Conservation (phyloP, 768 basidiomycete genomes). For the Pilatotrama ljubarskyi region DNA sequence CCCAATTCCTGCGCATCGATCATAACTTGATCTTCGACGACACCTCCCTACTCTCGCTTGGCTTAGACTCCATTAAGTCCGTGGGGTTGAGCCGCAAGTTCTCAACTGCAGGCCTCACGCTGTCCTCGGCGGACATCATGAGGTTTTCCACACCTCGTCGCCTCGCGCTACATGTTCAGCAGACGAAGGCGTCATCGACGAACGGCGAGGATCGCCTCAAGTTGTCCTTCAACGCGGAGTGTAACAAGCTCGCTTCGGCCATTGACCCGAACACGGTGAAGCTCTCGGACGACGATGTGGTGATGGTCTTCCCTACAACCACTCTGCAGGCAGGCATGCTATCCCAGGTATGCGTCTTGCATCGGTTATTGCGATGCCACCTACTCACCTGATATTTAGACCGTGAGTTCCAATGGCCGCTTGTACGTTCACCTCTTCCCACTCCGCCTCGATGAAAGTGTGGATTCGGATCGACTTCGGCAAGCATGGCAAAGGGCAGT, state of each 20-base stretch:
- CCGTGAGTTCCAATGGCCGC: constrained; percentile 30
- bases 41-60: constrained; percentile 45
- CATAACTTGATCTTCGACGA: not conserved
- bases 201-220: not conserved
- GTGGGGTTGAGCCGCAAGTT: constrained; percentile 43
- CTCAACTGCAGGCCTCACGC: constrained; percentile 33
- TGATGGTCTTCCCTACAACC: constrained; percentile 42
- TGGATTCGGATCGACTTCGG: constrained; percentile 33
- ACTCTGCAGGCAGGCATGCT: constrained; percentile 50
- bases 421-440: constrained; percentile 37
- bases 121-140: constrained; percentile 42
- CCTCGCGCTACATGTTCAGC: constrained; percentile 6
- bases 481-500: constrained; percentile 40
- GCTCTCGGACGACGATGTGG: constrained; percentile 33
- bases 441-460: constrained; percentile 21
- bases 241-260: not conserved
- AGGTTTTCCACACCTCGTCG: constrained; percentile 9
- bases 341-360: constrained; percentile 39
- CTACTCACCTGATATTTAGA: constrained; percentile 20
- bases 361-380: not conserved
- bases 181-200: not conserved
- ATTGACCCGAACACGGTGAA: constrained; percentile 26
- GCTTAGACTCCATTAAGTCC: constrained; percentile 49
- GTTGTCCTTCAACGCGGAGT: constrained; percentile 10
- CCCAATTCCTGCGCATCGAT: constrained; percentile 16